Conservation (phyloP, 163 green algal species). For the Scenedesmus sp. region DNA sequence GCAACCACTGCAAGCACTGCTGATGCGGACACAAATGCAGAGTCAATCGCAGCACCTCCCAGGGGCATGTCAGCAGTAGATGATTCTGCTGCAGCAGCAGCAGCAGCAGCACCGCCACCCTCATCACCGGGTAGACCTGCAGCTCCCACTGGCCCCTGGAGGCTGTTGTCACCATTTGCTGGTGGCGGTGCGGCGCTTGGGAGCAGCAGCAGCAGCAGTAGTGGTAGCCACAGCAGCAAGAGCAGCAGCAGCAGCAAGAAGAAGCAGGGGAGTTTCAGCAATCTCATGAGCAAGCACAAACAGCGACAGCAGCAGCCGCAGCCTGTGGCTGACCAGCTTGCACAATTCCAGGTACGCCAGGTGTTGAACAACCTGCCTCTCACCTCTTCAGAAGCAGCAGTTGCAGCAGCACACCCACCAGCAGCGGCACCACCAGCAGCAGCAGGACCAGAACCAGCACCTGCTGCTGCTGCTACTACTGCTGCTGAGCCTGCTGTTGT, state of each 20-base stretch:
- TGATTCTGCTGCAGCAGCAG: neutral
- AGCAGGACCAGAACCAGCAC: neutral
- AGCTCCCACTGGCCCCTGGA: neutral
- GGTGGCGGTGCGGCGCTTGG: neutral
- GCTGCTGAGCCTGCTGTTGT: neutral
- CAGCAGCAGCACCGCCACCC: neutral
- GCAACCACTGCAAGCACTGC: neutral
- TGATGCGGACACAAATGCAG: neutral
- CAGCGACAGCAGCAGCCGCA: neutral
- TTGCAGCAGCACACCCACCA: neutral
- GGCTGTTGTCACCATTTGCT: neutral
- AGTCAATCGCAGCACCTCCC: neutral
- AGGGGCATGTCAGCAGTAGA: neutral
- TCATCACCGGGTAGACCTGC: neutral
- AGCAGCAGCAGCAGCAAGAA: neutral
- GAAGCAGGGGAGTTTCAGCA: neutral
- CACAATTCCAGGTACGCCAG: neutral
- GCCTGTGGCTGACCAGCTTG: neutral
- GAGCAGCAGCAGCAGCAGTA: slow-evolving; percentile 6
- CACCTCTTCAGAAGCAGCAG: neutral
- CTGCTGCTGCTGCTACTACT: neutral
- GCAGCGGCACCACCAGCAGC: neutral
- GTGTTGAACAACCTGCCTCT: neutral
- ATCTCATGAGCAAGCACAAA: neutral
- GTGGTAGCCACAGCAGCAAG: neutral